These are phyloP conservation scores for Ramularia collo-cygni DNA, from an alignment of 2,329 filamentous ascomycete species.

Conservation along the genomic window DNA sequence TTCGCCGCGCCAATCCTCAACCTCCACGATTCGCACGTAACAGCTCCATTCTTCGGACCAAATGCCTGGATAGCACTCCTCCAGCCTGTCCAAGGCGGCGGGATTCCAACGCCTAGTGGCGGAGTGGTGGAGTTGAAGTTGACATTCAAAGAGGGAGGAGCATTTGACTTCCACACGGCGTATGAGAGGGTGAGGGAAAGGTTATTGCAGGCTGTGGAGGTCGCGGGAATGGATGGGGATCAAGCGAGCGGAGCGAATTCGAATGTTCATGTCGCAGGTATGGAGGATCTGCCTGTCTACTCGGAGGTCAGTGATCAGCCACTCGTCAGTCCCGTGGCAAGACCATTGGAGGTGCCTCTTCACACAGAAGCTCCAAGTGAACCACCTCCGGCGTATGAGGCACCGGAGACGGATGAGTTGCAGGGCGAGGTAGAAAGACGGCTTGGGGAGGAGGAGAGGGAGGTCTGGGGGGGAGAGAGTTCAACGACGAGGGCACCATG, in stretches of 20 bases:
- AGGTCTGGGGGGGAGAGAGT: conserved; percentile 3
- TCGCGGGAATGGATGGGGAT: conserved; percentile 44
- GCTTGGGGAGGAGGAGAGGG: conserved; percentile 22
- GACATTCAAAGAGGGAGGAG: conserved; percentile 91
- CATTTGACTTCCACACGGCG: conserved; percentile 76
- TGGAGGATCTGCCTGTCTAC: conserved; percentile 86
- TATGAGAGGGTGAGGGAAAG: conserved; percentile 83
- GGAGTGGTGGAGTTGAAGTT: conserved; percentile 73
- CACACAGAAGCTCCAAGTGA: conserved; percentile 47
- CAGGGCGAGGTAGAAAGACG: conserved; percentile 62
- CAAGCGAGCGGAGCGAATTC: conserved; percentile 30
- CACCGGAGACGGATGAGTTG: conserved; percentile 75
- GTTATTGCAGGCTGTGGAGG: conserved; percentile 70
- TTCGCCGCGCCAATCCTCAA: conserved; percentile 86
- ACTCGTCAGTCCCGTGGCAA: conserved; percentile 8
- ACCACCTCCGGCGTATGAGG: conserved; percentile 85
- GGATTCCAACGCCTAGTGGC: conserved; percentile 65
- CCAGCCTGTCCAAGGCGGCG: conserved; percentile 74
- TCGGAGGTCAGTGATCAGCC: conserved; percentile 50
- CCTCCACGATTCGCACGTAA: conserved; percentile 76
- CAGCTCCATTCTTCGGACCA: conserved; percentile 84
- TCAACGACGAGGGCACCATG: not conserved
- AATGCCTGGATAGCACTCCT: conserved; percentile 82
- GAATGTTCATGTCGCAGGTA: conserved; percentile 58
- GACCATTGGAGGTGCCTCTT: conserved; percentile 1